phyloP scores from a whole-genome alignment of 371 early-diverging fungal species.

The Rhizopus sp. region DNA sequence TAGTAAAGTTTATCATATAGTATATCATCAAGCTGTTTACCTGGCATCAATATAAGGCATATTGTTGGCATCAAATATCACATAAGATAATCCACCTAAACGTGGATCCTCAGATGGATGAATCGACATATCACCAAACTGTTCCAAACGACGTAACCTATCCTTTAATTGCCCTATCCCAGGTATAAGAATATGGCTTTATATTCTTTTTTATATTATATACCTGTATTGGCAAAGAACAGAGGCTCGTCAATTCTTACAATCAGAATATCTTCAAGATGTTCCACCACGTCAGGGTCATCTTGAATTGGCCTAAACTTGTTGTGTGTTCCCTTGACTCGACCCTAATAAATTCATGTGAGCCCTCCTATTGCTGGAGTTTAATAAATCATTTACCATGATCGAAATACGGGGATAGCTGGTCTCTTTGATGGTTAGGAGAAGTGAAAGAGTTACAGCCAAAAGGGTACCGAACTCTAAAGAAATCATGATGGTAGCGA shows the following conservation, averaged over 20 bases:
- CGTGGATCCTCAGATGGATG: conserved; percentile 88
- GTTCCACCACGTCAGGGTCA: conserved; percentile 66
- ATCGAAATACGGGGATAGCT: conserved; percentile 82
- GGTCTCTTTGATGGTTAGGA: conserved; percentile 89
- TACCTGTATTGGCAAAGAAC: conserved; percentile 91
- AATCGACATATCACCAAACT: conserved; percentile 84
- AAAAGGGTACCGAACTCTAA: conserved; percentile 91
- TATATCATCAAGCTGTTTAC: conserved; percentile 31
- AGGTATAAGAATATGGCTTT: background rate
- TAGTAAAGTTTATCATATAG: background rate
- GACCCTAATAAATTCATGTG: conserved; percentile 27
- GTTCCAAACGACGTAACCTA: conserved; percentile 85
- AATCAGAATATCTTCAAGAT: conserved; percentile 80
- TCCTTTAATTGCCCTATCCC: conserved; percentile 82
- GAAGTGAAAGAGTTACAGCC: conserved; percentile 81
- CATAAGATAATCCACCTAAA: conserved; percentile 60
- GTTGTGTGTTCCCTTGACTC: conserved; percentile 46
- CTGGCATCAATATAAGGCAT: conserved; percentile 90
- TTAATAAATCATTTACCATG: conserved; percentile 51
- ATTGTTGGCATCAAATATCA: conserved; percentile 87
- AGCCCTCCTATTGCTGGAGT: conserved; percentile 22
- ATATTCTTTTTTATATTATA: conserved; percentile 1
- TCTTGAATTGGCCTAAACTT: conserved; percentile 62
- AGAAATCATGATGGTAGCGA: conserved; percentile 81
- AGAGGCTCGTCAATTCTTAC: conserved; percentile 89